Evolutionary conservation across 2,329 filamentous ascomycete species (phyloP).

Genomic region (Pseudogymnoascus verrucosus): DNA sequence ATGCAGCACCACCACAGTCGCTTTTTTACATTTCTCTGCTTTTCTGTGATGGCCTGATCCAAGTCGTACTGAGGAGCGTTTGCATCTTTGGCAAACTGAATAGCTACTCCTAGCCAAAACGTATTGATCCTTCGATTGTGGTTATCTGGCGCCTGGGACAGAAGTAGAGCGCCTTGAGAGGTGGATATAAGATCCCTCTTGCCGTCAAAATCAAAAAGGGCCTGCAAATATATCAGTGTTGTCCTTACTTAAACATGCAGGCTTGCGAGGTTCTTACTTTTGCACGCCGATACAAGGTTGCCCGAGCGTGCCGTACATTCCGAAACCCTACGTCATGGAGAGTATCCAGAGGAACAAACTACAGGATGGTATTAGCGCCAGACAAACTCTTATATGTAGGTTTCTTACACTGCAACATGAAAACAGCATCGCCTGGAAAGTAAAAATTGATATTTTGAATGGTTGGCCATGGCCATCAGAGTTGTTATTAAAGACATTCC

Average conservation of each 20-base stretch:
- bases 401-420: slow-evolving; percentile 30
- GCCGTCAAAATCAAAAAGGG: slow-evolving; percentile 26
- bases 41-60: slow-evolving; percentile 28
- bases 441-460: slow-evolving; percentile 33
- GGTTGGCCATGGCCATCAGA: slow-evolving; percentile 19
- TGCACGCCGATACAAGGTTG: slow-evolving; percentile 36
- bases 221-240: slow-evolving; percentile 12
- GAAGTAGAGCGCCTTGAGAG: slow-evolving; percentile 23
- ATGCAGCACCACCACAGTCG: slow-evolving; percentile 49
- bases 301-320: slow-evolving; percentile 36
- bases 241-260: too few species aligned
- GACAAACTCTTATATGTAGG: background rate
- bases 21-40: slow-evolving; percentile 37
- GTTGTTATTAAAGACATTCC: slow-evolving; percentile 35
- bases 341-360: slow-evolving; percentile 11
- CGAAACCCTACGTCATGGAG: slow-evolving; percentile 31
- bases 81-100: slow-evolving; percentile 41
- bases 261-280: slow-evolving; percentile 26
- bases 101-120: slow-evolving; percentile 41
- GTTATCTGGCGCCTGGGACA: slow-evolving; percentile 19
- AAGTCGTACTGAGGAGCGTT: slow-evolving; percentile 35
- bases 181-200: slow-evolving; percentile 22
- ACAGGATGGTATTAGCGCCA: background rate
- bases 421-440: slow-evolving; percentile 40
- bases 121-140: slow-evolving; percentile 30